Percentiles rank a stretch among this genome's conserved stretches.
Evolutionary conservation across 148 eudicot genomes (phyloP).

Genomic region (Spergularia marina): DNA sequence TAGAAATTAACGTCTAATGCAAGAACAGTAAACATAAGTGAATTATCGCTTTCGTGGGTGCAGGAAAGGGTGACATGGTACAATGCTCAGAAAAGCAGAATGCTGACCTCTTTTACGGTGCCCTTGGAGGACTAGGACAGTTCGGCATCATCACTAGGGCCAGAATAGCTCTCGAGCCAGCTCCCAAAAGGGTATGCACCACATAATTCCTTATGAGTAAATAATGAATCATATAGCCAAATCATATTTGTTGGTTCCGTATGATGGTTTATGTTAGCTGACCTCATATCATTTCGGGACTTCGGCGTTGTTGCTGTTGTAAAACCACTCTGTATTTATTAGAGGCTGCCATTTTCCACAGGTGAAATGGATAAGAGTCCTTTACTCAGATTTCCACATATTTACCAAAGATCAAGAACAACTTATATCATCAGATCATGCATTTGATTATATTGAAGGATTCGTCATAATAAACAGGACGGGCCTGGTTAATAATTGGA

Average conservation of each 20-base stretch:
- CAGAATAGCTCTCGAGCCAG: slow-evolving; percentile 64
- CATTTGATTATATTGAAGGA: slow-evolving; percentile 90
- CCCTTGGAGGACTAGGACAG: slow-evolving; percentile 88
- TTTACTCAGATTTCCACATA: slow-evolving; percentile 65
- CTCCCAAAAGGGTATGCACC: slow-evolving; percentile 55
- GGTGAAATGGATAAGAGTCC: slow-evolving; percentile 88
- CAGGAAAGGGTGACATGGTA: slow-evolving; percentile 76
- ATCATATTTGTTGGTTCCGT: not conserved
- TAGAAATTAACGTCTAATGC: not conserved
- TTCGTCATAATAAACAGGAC: slow-evolving; percentile 85
- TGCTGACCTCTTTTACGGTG: slow-evolving; percentile 68
- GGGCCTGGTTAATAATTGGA: slow-evolving; percentile 79
- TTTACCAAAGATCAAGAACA: slow-evolving; percentile 87
- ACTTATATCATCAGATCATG: slow-evolving; percentile 54
- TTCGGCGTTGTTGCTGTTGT: not conserved
- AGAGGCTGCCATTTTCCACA: not conserved
- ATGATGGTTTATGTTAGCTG: not conserved
- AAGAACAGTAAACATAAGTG: not conserved
- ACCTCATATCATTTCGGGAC: not conserved
- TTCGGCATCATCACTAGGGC: slow-evolving; percentile 83
- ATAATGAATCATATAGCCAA: slow-evolving; percentile 1
- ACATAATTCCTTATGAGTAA: not conserved
- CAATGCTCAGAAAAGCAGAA: slow-evolving; percentile 60
- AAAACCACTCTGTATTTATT: slow-evolving; percentile 13
- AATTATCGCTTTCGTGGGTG: slow-evolving; percentile 6